Base-by-base conservation (phyloP, 192 early-diverging fungal genomes). In the Gamsiella multidivaricata region DNA sequence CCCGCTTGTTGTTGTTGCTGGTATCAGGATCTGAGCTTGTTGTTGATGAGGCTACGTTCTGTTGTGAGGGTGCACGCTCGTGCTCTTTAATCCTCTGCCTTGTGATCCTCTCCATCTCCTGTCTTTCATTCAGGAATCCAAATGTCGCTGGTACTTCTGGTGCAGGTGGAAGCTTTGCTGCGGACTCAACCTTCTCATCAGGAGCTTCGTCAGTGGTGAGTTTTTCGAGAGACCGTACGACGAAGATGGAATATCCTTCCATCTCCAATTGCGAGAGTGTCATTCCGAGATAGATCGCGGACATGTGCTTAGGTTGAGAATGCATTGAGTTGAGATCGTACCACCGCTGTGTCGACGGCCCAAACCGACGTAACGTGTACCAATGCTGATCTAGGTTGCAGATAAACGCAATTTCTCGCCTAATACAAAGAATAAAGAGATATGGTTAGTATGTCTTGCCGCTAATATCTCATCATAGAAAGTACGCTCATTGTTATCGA, bases 311-410 rank as follows among this genome's bases (percentile, higher is more conserved):
- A 9, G 92, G 89, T 5, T 53, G 68, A 12, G 62, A 14, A 51
- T 80, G 83, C 31, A 86, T 70, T 4, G 85, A 87, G 65, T 94
- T 91, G 42, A 94, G 72, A 57, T 94, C 94, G 75, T 92, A 92
- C 90, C 90, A 94, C 25, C 91, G 81, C n/a, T 82, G 80, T 8
- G 86, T 68, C 3, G 83, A 83, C 10, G 82, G 70, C 1, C 89
- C 88, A 81, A 94, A 94, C 51, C 84, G 74, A 18, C 93, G 80
- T 33, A 94, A 50, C 7, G 91, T 90, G 57, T 84, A 85, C 85
- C 85, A 89, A 58, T 87, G 85, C 54, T 87, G 53, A 52, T 81
- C 66, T 39, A 94, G 66, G 71, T 94, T 91, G 76, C 92, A 92
- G 41, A 94, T 94, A 47, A 86, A 94, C 0, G 90, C 92, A 5